Evolutionary conservation across 257 asterid genomes (phyloP).

Genomic region (Ophiorrhiza pumila): DNA sequence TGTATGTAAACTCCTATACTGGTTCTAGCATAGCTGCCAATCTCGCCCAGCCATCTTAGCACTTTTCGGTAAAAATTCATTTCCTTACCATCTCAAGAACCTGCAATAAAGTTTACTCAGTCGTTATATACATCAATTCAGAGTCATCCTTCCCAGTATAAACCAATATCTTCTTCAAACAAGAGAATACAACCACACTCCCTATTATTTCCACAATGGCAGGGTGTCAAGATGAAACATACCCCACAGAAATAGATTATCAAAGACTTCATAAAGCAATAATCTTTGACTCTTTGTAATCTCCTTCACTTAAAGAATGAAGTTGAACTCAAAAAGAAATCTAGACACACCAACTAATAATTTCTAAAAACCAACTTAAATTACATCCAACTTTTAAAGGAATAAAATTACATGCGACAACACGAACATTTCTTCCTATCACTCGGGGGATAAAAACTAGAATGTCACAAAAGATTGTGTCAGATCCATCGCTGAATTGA

Average conservation of each 20-base stretch:
- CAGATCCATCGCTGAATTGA: constrained; percentile 55
- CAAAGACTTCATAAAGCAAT: constrained; percentile 42
- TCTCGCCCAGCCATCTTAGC: constrained; percentile 52
- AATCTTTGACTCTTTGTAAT: constrained; percentile 32
- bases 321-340: constrained; percentile 22
- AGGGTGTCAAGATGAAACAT: constrained; percentile 77
- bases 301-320: constrained; percentile 25
- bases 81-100: constrained; percentile 38
- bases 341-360: constrained; percentile 51
- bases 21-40: constrained; percentile 63
- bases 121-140: constrained; percentile 63
- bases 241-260: constrained; percentile 57
- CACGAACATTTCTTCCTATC: constrained; percentile 40
- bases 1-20: constrained; percentile 74
- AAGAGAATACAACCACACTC: constrained; percentile 38
- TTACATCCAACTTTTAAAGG: constrained; percentile 34
- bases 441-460: constrained; percentile 46
- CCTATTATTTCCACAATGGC: constrained; percentile 48
- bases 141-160: constrained; percentile 50
- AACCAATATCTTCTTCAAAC: constrained; percentile 66
- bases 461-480: constrained; percentile 65
- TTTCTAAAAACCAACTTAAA: constrained; percentile 67
- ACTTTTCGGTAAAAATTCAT: constrained; percentile 10
- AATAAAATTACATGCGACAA: constrained; percentile 73
- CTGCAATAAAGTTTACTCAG: constrained; percentile 45